These are phyloP conservation scores for Pestalotiopsis sp. DNA, from an alignment of 2,329 filamentous ascomycete species.

Conservation along the genomic window DNA sequence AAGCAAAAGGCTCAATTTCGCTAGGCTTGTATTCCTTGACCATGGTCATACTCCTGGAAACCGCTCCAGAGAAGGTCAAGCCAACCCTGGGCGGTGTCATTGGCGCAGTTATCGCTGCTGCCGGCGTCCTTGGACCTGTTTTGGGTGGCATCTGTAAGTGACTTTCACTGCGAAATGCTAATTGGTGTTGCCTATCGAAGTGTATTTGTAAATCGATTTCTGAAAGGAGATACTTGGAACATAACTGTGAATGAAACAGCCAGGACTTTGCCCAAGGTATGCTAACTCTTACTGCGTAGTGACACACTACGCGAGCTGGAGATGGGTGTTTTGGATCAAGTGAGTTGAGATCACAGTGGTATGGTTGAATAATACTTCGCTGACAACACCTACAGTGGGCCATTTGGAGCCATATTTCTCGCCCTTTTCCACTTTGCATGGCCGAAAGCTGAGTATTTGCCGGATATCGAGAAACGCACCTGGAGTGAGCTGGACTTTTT, in stretches of 20 bases:
- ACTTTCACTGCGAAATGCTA: background rate
- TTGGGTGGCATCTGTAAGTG: constrained; percentile 44
- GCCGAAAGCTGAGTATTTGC: constrained; percentile 47
- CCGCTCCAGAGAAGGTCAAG: constrained; percentile 42
- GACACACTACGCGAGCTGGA: constrained; percentile 52
- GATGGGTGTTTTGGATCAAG: constrained; percentile 65
- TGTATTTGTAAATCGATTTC: background rate
- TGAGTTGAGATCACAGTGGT: constrained; percentile 29
- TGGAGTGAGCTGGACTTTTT: constrained; percentile 57
- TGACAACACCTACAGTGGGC: constrained; percentile 42
- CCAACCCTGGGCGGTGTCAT: constrained; percentile 49
- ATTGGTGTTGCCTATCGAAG: background rate
- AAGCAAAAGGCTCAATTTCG: background rate
- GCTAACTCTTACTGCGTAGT: constrained; percentile 23
- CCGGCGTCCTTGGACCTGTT: constrained; percentile 54
- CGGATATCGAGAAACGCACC: constrained; percentile 37
- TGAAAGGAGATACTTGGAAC: too few species aligned
- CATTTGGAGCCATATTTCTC: constrained; percentile 50
- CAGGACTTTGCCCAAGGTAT: background rate
- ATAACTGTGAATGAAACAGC: background rate
- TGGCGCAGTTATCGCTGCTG: constrained; percentile 49
- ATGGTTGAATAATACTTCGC: constrained; percentile 20
- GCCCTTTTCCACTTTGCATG: constrained; percentile 51
- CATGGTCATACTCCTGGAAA: constrained; percentile 57
- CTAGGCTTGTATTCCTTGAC: constrained; percentile 56